Evolutionary conservation across 1,139 yeast species (phyloP), one percentile per base, ranked within the genome.

Genomic region (Scheffersomyces parashehatae): DNA sequence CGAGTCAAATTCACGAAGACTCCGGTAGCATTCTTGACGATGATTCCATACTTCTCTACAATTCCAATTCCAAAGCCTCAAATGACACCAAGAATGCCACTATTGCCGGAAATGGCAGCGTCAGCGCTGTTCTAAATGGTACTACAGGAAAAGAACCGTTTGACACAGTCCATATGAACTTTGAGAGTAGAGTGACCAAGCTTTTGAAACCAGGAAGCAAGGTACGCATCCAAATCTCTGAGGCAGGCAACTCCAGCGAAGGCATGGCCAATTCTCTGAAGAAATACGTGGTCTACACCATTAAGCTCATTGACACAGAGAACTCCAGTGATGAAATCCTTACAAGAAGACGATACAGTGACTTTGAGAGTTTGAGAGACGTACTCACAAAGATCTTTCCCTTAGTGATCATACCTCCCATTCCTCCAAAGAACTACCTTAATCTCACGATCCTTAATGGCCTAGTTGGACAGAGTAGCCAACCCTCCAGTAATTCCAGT

Each of bases 281-380:
- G 82, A 73, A 71, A 31, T 91, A 83, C 52, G 81, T 91, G 38
- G 88, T 88, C 0, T 93, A 93, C 62, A 83, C 95, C 10, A 88
- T 93, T 47, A 79, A 79, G 50, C 65, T 80, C 15, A 67, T 81
- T 35, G 61, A 61, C 40, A 51, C 40, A 1, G 59, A 57, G 15
- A 64, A 62, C 38, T 50, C 59, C 3, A 58, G 54, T 26, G 82
- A 80, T 11, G 83, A 81, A 40, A 59, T 77, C 11, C 75, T 80
- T 29, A 91, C 91, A 2, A 73, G 91, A 44, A 74, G 99, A 53
- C 71, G 99, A 35, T 93, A 93, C 64, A 87, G 96, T 39, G 99
- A 93, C 60, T 93, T 93, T 62, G 98, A 89, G 56, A 81, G 88
- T 44, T 74, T 93, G 35, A 70, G 97, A 44, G 83, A 77, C 32